These are phyloP conservation scores for Phytophthora litchii DNA, from an alignment of 352 stramenopile species.

Conservation along the genomic window DNA sequence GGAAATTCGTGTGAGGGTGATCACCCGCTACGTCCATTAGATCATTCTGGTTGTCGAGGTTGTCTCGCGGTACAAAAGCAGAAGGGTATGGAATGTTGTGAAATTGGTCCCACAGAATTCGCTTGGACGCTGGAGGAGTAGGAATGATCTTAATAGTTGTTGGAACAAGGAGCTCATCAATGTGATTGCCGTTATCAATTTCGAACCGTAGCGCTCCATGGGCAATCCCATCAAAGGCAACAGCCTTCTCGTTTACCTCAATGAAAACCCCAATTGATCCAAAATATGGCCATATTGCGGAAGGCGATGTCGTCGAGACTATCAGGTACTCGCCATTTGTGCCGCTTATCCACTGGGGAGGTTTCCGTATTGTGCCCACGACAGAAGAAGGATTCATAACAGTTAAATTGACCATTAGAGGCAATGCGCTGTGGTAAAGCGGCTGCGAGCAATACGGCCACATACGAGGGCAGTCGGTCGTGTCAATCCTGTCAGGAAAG, in stretches of 20 bases:
- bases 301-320: conserved; percentile 53
- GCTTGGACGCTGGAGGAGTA: conserved; percentile 47
- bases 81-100: conserved; percentile 90
- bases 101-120: conserved; percentile 90
- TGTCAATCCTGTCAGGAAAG: conserved; percentile 71
- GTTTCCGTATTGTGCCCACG: conserved; percentile 47
- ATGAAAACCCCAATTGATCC: conserved; percentile 77
- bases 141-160: conserved; percentile 57
- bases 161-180: conserved; percentile 53
- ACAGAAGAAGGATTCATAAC: conserved; percentile 70
- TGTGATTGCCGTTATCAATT: conserved; percentile 46
- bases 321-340: conserved; percentile 56
- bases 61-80: conserved; percentile 79
- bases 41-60: conserved; percentile 66
- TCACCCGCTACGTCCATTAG: conserved; percentile 81
- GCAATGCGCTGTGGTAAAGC: conserved; percentile 72
- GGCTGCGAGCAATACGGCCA: conserved; percentile 86
- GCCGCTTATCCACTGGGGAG: conserved; percentile 56
- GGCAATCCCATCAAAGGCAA: conserved; percentile 46
- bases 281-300: conserved; percentile 71
- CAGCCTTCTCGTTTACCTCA: conserved; percentile 55
- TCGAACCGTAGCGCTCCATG: conserved; percentile 47
- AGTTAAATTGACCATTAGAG: conserved; percentile 87
- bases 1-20: conserved; percentile 88
- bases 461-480: conserved; percentile 86